These are phyloP conservation scores for Diphasiastrum complanatum DNA, from an alignment of 83 land plant genomes.

Conservation along the genomic window DNA sequence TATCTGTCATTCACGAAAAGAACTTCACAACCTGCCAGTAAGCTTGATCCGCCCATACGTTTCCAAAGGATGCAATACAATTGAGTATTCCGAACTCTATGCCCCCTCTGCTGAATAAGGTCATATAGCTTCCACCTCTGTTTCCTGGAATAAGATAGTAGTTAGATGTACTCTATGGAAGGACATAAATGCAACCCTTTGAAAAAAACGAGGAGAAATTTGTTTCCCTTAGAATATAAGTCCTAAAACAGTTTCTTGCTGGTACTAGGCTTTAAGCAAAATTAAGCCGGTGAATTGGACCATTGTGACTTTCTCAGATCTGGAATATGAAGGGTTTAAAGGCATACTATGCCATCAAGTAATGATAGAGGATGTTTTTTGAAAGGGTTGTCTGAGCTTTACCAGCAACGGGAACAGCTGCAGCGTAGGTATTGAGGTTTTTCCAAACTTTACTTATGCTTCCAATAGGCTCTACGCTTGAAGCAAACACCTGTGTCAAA, in stretches of 20 bases:
- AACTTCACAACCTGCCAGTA: slow-evolving; percentile 1
- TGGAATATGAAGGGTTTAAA: too few relatives aligned
- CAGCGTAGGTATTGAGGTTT: slow-evolving; percentile 4
- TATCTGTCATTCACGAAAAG: background rate
- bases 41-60: slow-evolving; percentile 7
- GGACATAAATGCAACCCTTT: too few relatives aligned
- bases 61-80: slow-evolving; percentile 5
- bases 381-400: too few relatives aligned
- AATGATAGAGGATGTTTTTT: too few relatives aligned
- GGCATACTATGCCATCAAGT: too few relatives aligned
- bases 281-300: too few relatives aligned
- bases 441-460: slow-evolving; percentile 5
- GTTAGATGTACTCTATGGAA: too few relatives aligned
- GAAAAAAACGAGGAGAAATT: background rate
- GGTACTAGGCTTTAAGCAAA: too few relatives aligned
- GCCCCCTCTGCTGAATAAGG: slow-evolving; percentile 6
- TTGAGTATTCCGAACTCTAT: slow-evolving; percentile 9
- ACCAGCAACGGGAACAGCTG: slow-evolving; percentile 4
- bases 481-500: slow-evolving; percentile 1
- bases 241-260: too few relatives aligned
- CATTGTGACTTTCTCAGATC: too few relatives aligned
- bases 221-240: too few relatives aligned
- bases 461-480: background rate
- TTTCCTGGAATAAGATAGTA: too few relatives aligned
- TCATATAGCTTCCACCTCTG: slow-evolving; percentile 4